Base-by-base conservation (phyloP, 306 rosid genomes). In the Biancaea sappan region DNA sequence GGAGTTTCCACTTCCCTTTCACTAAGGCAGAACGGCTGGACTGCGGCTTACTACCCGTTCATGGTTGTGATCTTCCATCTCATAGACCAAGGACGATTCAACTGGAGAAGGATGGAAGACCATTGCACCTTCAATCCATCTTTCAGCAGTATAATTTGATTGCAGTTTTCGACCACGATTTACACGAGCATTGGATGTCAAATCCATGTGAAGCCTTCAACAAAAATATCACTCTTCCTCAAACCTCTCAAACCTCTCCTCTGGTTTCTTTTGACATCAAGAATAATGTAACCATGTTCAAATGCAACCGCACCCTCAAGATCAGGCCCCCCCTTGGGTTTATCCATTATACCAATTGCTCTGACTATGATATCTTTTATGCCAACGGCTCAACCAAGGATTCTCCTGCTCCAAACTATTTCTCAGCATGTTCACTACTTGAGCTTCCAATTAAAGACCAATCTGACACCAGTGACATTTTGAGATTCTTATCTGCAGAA, bases 1-100 rank as follows among this genome's bases (percentile, higher is more conserved):
- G 51, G 14, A 1, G 15, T 2, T 14, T 78, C 12, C 11, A 2
- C 0, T 75, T 66, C 44, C 88, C 86, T 21, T 71, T 78, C 47
- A 51, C 41, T 9, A 51, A 14, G 59, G 29, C 22, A 28, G 70
- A 7, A n/a, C 8, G 28, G n/a, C 32, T 5, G 34, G 37, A 65
- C 8, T 62, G 82, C 22, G 77, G 82, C 13, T 18, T 78, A 25
- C 43, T 28, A 9, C 2, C 31, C 0, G 40, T 56, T 25, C 16
- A 29, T 8, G 14, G 35, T 37, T 73, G 75, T 50, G 66, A 63
- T 10, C 18, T 28, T 19, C 8, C 8, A 22, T 5, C 0, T 29
- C 22, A 15, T n/a, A n/a, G 0, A 0, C 1, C 13, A 66, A 43
- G n/a, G n/a, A 44, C 2, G 54, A 47, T 79, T 8, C 63, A 65